Evolutionary conservation across 345 rosid genomes (phyloP).

Genomic region (Noccaea bulbosa): DNA sequence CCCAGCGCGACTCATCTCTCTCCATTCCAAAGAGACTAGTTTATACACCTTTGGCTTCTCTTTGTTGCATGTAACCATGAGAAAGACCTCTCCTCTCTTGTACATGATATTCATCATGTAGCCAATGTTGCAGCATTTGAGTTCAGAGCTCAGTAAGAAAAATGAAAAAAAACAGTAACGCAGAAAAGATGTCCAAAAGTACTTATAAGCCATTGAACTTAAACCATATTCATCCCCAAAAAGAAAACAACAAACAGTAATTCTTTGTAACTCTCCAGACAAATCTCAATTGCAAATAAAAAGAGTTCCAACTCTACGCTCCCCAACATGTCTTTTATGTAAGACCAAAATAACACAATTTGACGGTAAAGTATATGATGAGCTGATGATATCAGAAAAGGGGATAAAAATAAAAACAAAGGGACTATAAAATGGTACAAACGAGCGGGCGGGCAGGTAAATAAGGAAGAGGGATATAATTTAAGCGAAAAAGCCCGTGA

Average conservation of each 20-base stretch:
- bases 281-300: slow-evolving; percentile 30
- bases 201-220: slow-evolving; percentile 11
- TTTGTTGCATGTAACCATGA: neutral
- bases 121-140: neutral
- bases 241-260: neutral
- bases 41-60: neutral
- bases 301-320: slow-evolving; percentile 27
- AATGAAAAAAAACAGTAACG: neutral
- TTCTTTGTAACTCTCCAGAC: slow-evolving; percentile 5
- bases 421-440: slow-evolving; percentile 33
- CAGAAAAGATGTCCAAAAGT: slow-evolving; percentile 29
- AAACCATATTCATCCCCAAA: slow-evolving; percentile 21
- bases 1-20: neutral
- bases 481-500: neutral
- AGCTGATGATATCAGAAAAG: neutral
- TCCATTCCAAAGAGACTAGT: neutral
- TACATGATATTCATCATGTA: no score
- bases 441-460: slow-evolving; percentile 7
- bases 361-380: slow-evolving; percentile 2
- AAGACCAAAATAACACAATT: slow-evolving; percentile 24
- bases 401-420: neutral
- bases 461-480: slow-evolving; percentile 25
- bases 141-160: neutral
- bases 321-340: slow-evolving; percentile 26
- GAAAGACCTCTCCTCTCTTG: neutral